phyloP scores from a whole-genome alignment of 495 filamentous ascomycete genomes.

The Annulohypoxylon maeteangense region DNA sequence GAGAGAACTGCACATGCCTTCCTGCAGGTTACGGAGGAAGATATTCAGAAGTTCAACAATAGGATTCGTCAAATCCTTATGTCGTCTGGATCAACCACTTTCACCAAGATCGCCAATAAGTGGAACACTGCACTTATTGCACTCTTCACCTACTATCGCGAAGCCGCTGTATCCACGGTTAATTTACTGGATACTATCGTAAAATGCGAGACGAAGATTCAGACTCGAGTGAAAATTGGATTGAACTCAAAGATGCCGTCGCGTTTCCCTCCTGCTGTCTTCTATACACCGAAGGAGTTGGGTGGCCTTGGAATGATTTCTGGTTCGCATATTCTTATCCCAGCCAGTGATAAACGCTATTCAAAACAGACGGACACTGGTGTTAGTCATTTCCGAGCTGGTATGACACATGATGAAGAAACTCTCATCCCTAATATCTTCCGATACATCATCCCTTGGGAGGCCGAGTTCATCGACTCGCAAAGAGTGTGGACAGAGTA shows the following conservation, averaged over 20 bases:
- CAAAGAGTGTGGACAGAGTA: constrained; percentile 99
- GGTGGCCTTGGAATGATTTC: constrained; percentile 99
- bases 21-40: constrained; percentile 97
- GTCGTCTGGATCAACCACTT: constrained; percentile 98
- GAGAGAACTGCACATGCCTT: constrained; percentile 98
- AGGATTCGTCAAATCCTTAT: constrained; percentile 98
- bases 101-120: constrained; percentile 99
- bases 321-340: constrained; percentile 97
- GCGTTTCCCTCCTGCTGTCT: constrained; percentile 97
- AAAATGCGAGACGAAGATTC: constrained; percentile 99
- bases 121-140: constrained; percentile 99
- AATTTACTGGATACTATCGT: constrained; percentile 97
- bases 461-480: constrained; percentile 98
- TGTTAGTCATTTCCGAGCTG: constrained; percentile 95
- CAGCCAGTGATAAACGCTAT: constrained; percentile 97
- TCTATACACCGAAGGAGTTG: constrained; percentile 98
- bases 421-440: constrained; percentile 99
- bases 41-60: constrained; percentile 99
- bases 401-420: constrained; percentile 99
- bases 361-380: constrained; percentile 97
- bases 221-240: constrained; percentile 98
- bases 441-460: constrained; percentile 99
- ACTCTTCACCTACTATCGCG: constrained; percentile 99
- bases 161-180: constrained; percentile 97
- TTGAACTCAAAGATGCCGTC: constrained; percentile 99